Evolutionary conservation across 257 asterid species (phyloP).

Genomic region (Solanum medicagineum): DNA sequence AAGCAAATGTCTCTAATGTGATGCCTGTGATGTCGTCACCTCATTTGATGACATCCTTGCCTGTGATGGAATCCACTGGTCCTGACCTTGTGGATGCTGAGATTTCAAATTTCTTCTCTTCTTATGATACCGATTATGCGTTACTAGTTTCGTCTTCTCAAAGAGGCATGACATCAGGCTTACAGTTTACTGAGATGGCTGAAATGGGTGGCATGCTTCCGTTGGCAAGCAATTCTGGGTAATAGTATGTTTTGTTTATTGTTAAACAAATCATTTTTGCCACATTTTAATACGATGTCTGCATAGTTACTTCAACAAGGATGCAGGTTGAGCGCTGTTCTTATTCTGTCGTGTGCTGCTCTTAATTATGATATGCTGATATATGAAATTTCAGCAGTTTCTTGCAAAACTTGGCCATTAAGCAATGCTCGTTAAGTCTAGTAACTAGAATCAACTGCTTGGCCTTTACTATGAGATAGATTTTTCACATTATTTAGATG

Average conservation of each 20-base stretch:
- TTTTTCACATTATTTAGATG: neutral
- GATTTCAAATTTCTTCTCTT: neutral
- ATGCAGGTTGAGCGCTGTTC: neutral
- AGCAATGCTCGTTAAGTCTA: neutral
- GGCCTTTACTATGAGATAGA: neutral
- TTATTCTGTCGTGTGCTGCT: neutral
- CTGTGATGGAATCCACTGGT: neutral
- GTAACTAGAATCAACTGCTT: neutral
- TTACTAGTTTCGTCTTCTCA: neutral
- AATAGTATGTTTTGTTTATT: neutral
- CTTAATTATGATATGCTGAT: neutral
- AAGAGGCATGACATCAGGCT: neutral
- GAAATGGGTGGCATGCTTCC: constrained; percentile 11
- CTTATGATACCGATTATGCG: neutral
- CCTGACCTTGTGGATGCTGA: neutral
- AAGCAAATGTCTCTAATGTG: neutral
- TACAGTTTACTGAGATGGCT: neutral
- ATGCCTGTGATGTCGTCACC: neutral
- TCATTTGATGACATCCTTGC: neutral
- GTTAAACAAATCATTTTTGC: neutral
- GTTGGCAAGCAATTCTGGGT: constrained; percentile 20
- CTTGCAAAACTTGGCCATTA: neutral
- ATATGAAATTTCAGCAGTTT: neutral
- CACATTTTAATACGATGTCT: neutral
- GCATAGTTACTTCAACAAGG: neutral